Conservation (phyloP, 2,329 filamentous ascomycete genomes). For the Alternaria conjuncta region DNA sequence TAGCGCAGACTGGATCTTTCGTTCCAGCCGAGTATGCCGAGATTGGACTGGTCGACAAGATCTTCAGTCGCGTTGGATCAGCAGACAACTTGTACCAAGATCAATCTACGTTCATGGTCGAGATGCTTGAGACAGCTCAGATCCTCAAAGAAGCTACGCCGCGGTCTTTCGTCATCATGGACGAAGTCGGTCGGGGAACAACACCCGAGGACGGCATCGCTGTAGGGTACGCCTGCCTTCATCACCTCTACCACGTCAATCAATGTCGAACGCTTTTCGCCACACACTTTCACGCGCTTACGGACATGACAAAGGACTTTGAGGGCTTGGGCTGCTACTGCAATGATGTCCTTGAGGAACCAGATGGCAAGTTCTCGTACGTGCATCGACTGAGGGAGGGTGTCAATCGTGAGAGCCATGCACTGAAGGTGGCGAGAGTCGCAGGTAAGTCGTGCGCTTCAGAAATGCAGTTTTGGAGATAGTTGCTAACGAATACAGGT, state of each 20-base stretch:
- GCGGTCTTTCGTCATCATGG: constrained; percentile 92
- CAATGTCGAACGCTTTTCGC: constrained; percentile 85
- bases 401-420: constrained; percentile 86
- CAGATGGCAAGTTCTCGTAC: constrained; percentile 73
- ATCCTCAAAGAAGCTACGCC: constrained; percentile 86
- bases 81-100: constrained; percentile 94
- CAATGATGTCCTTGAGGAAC: constrained; percentile 83
- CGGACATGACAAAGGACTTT: constrained; percentile 72
- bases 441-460: constrained; percentile 60
- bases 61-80: constrained; percentile 86
- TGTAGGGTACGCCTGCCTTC: constrained; percentile 85
- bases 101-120: constrained; percentile 99
- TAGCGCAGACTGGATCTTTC: constrained; percentile 91
- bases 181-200: constrained; percentile 93
- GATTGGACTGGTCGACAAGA: constrained; percentile 90
- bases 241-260: constrained; percentile 81
- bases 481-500: constrained; percentile 46
- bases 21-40: constrained; percentile 88
- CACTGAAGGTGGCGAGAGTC: constrained; percentile 88
- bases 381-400: constrained; percentile 81
- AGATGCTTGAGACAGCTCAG: constrained; percentile 95
- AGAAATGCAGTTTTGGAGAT: neutral
- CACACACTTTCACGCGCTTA: constrained; percentile 88
- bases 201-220: constrained; percentile 91
- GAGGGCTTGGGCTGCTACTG: constrained; percentile 76